Base-by-base conservation (phyloP, 2,329 filamentous ascomycete species). In the Scortechinia acanthostroma region DNA sequence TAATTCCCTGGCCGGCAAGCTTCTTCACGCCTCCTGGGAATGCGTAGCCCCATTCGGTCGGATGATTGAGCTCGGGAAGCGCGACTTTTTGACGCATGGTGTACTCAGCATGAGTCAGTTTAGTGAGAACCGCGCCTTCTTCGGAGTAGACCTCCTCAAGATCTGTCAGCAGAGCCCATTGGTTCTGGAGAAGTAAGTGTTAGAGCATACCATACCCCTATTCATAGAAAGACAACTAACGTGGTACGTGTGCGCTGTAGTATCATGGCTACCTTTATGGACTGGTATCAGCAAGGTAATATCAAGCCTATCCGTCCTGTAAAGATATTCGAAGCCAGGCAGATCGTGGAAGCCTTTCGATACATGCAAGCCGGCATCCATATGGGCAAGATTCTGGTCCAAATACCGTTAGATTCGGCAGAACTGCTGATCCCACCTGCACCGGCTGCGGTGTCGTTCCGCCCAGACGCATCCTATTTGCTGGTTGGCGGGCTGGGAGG, bases 401-500 rank as follows among this genome's bases (percentile, higher is more conserved):
- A 15, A 15, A 17, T 10, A 19, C 10, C 35, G 6, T 19, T 6
- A 15, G 10, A 10, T 17, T n/a, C n/a, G n/a, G 17, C 35, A 6
- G 35, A 40, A 13, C 10, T 40, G 14, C 13, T 40, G 10, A 17
- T 40, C 6, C 35, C 35, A 15, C 10, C 10, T 13, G 10, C 35
- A 10, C 6, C 10, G 6, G 10, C 35, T 6, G 10, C 10, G 35
- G 10, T 13, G 10, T 6, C 10, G 6, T 40, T 40, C 35, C 10
- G 17, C 40, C n/a, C 45, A 4, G 42, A 51, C n/a, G 55, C 49
- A 20, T 44, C 55, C 0, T 69, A 66, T 45, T 44, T 69, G 1
- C 46, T 68, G 1, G 50, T 57, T 3, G 66, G 66, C 17, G 65
- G 65, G 2, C 52, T 68, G 17, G 66, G 66, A n/a, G 65, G 63